Evolutionary conservation across 495 filamentous ascomycete genomes (phyloP), one percentile per base, ranked within the genome.

Genomic region (Rhypophila decipiens): DNA sequence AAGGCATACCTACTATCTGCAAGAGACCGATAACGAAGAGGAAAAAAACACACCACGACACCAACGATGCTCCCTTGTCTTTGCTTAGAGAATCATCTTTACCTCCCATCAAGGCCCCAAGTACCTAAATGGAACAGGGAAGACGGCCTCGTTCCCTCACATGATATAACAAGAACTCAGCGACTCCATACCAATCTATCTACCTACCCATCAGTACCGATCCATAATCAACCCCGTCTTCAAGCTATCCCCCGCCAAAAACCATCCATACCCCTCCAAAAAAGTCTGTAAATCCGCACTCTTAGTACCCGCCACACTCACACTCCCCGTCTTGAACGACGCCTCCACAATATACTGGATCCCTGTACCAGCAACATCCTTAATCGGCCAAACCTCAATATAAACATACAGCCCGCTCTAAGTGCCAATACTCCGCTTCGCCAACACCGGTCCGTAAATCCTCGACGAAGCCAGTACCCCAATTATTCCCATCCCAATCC

Each of bases 331-430:
- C 45, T 60, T 64, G 55, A 64, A 64, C 22, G 60, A 64, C 9
- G 52, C 57, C 35, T 64, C 60, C 18, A 60, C 58, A 17, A 64
- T 31, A 19, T 56, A 58, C 46, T 58, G 52, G 2, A 46, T 33
- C 19, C 37, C 47, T 18, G 31, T 44, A n/a, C 42, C 42, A 5
- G 42, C 54, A 1, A 39, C 47, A 8, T 45, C 42, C 33, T 0
- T 27, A 12, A 64, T 51, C 24, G 57, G 57, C 60, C 60, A 64
- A 10, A 64, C 50, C 46, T 64, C 60, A 18, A 64, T 43, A 19
- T 56, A 46, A n/a, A 64, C 31, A 24, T 64, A 34, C 1, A 41
- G 11, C 5, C 50, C 47, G 19, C 51, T 46, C 57, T 52, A 64
- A 0, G 33, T 51, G 12, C 60, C 60, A 7, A 50, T 34, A 0